Evolutionary conservation across 1,284 basidiomycete genomes (phyloP).

Genomic region (Austropuccinia psidii): DNA sequence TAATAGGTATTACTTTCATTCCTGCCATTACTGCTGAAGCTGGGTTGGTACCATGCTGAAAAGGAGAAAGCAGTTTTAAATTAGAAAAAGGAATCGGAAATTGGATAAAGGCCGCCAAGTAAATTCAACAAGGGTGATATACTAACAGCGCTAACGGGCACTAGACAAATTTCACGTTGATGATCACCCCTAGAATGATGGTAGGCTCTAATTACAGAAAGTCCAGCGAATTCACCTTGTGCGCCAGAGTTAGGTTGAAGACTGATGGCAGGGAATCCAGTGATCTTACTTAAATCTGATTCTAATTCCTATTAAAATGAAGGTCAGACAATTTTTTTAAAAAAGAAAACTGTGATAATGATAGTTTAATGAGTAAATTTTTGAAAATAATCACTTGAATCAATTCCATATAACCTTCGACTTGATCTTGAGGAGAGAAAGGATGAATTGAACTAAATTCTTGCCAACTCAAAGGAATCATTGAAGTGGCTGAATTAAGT

Average conservation of each 20-base stretch:
- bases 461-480: conserved; percentile 91
- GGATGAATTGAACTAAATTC: conserved; percentile 86
- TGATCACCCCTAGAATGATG: conserved; percentile 78
- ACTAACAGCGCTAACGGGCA: conserved; percentile 62
- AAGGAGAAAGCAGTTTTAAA: conserved; percentile 35
- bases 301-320: conserved; percentile 64
- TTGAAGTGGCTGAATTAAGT: conserved; percentile 90
- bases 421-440: conserved; percentile 83
- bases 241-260: conserved; percentile 97
- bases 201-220: conserved; percentile 87
- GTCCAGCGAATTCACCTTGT: conserved; percentile 87
- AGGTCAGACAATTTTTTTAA: neutral
- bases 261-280: conserved; percentile 88
- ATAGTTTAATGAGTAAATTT: neutral
- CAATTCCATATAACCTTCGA: conserved; percentile 63
- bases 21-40: conserved; percentile 90
- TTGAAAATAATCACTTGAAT: conserved; percentile 8
- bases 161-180: conserved; percentile 83
- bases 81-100: neutral
- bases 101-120: conserved; percentile 55
- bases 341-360: neutral
- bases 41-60: conserved; percentile 41
- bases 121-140: conserved; percentile 87
- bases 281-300: conserved; percentile 81
- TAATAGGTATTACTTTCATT: conserved; percentile 88